Evolutionary conservation across 805 yeast genomes (phyloP), one percentile per base, ranked within the genome.

Genomic region (Sporopachydermia quercuum): DNA sequence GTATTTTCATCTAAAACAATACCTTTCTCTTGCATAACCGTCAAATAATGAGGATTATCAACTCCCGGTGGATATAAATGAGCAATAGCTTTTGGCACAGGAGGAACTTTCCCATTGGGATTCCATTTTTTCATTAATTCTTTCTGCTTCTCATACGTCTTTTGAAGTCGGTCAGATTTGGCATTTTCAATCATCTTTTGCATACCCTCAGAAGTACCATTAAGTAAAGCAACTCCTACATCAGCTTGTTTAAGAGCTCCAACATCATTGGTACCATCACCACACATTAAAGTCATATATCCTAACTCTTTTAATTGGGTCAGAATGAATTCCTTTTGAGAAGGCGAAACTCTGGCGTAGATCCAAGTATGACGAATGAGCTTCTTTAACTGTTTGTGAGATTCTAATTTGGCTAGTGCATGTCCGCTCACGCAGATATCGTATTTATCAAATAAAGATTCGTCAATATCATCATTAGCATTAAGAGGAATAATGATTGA

Each of bases 261-360:
- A 39, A 91, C 98, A 67, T 91, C 98, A 56, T 91, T 91, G n/a
- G 98, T 91, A 62, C 98, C 98, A 63, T 91, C 98, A 68, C 98
- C 98, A 63, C 98, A 91, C 98, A 91, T 91, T 51, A 91, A 70
- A 16, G 97, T 91, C 54, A 75, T 80, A 62, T 89, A 91, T 17
- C 96, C 96, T 57, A 84, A 70, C 45, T 75, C 78, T 59, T 89
- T 91, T 57, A 84, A 72, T 33, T 86, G 72, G 45, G 76, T 78
- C 52, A 91, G 68, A 50, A 91, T 77, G 49, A 80, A 85, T 61
- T 91, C 98, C 63, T 91, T 91, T 64, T 91, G 98, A 17, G 80
- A 54, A 34, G 98, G 98, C 4, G 97, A 89, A 19, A 91, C 97
- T 64, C 98, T 80, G 36, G 98, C 96, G 55, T 84, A 91, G 37